Conservation (phyloP, 2,329 filamentous ascomycete genomes). For the Botryotinia narcissicola region DNA sequence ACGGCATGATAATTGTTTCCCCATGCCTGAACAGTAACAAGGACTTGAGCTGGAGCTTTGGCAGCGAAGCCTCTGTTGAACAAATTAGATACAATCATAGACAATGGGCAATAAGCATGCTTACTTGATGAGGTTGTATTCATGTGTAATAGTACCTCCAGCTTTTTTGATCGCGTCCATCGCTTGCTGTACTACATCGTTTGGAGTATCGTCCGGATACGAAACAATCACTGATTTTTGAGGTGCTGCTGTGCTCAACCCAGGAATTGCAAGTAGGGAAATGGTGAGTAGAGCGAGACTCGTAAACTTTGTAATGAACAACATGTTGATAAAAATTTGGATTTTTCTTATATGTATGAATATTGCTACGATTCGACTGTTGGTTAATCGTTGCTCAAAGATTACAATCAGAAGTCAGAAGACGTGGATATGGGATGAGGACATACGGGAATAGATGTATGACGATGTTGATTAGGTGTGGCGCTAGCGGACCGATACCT, state of each 20-base stretch:
- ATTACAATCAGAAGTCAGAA: neutral
- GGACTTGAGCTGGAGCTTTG: slow-evolving; percentile 64
- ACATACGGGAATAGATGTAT: neutral
- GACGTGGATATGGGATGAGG: neutral
- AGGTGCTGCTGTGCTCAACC: slow-evolving; percentile 53
- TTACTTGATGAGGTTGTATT: slow-evolving; percentile 68
- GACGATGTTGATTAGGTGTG: neutral
- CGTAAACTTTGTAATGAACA: neutral
- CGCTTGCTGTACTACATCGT: slow-evolving; percentile 65
- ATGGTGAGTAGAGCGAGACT: slow-evolving; percentile 57
- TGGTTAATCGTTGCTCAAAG: neutral
- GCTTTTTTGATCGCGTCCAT: slow-evolving; percentile 67
- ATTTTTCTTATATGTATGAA: neutral
- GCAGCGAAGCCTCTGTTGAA: slow-evolving; percentile 70
- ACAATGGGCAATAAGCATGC: slow-evolving; percentile 33
- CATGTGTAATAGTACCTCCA: slow-evolving; percentile 76
- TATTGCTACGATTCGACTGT: neutral
- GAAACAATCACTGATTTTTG: slow-evolving; percentile 76
- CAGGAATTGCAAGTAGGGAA: slow-evolving; percentile 56
- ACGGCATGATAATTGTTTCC: slow-evolving; percentile 59
- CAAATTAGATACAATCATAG: neutral
- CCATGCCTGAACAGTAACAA: slow-evolving; percentile 65
- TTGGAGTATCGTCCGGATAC: slow-evolving; percentile 66
- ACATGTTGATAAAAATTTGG: slow-evolving; percentile 49
- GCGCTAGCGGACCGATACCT: neutral